A percentile compares a stretch with the other conserved stretches of the same genome.
phyloP scores from a whole-genome alignment of 345 rosid genomes.

The Arabis hirsuta region DNA sequence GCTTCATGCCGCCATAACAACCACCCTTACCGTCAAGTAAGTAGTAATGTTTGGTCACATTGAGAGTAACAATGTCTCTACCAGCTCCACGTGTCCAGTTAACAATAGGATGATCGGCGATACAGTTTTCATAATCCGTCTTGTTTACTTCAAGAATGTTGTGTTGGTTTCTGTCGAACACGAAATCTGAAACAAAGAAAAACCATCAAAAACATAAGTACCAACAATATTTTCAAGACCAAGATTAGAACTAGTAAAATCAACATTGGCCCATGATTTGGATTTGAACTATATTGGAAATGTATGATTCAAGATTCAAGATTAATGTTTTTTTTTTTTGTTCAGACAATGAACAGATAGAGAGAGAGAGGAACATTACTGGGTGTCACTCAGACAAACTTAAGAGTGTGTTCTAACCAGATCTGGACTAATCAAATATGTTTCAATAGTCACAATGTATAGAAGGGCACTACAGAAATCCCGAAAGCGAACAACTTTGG shows the following conservation, averaged over 20 bases:
- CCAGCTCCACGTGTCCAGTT: conserved; percentile 95
- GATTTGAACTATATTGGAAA: conserved; percentile 10
- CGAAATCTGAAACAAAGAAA: conserved; percentile 58
- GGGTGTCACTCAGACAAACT: conserved; percentile 18
- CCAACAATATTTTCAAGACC: not conserved
- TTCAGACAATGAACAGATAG: conserved; percentile 19
- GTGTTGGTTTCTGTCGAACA: conserved; percentile 87
- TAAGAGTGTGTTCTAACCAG: conserved; percentile 15
- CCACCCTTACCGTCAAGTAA: conserved; percentile 86
- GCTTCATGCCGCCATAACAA: conserved; percentile 84
- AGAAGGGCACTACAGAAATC: not conserved
- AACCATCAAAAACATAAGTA: conserved; percentile 2
- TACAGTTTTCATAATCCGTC: conserved; percentile 74
- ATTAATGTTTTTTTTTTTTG: conserved; percentile 1
- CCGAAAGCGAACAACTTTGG: conserved; percentile 17
- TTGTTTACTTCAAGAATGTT: conserved; percentile 89
- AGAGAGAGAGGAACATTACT: conserved; percentile 1
- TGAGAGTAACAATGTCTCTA: conserved; percentile 85
- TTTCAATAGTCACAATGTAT: not conserved
- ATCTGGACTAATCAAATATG: conserved; percentile 24
- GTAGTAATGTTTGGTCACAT: conserved; percentile 72
- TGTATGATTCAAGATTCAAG: conserved; percentile 22
- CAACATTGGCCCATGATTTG: conserved; percentile 9
- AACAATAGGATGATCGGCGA: conserved; percentile 64
- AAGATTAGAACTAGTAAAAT: not conserved